phyloP scores from a whole-genome alignment of 805 yeast genomes.

The Candida succiphila region DNA sequence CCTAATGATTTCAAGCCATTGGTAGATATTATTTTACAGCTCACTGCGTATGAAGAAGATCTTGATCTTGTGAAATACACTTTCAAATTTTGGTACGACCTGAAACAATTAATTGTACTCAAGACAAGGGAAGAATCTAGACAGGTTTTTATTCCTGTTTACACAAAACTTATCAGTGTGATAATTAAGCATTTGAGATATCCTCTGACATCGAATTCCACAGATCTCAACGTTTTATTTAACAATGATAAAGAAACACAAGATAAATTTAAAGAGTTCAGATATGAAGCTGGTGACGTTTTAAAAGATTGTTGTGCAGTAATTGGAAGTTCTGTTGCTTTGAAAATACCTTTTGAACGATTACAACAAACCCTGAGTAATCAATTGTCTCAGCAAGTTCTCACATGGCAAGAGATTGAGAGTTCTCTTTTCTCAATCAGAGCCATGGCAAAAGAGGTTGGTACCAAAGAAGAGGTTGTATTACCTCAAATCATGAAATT shows the following conservation, averaged over 20 bases:
- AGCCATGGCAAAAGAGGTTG: constrained; percentile 89
- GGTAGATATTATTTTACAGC: constrained; percentile 61
- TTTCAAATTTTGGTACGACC: constrained; percentile 82
- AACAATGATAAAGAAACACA: constrained; percentile 67
- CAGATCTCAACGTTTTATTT: constrained; percentile 39
- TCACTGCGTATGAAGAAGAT: constrained; percentile 70
- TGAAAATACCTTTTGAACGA: constrained; percentile 58
- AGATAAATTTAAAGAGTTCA: constrained; percentile 86
- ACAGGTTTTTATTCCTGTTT: constrained; percentile 41
- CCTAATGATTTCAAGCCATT: constrained; percentile 65
- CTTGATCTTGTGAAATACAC: constrained; percentile 85
- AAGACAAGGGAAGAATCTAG: constrained; percentile 48
- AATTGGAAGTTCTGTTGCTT: constrained; percentile 64
- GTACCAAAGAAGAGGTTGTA: constrained; percentile 48
- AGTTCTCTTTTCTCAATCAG: constrained; percentile 85
- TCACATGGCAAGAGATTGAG: constrained; percentile 81
- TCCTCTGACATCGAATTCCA: constrained; percentile 37
- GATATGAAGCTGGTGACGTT: constrained; percentile 98
- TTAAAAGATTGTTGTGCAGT: constrained; percentile 91
- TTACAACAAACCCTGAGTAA: constrained; percentile 30
- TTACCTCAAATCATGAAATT: constrained; percentile 70
- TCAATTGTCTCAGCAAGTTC: constrained; percentile 21
- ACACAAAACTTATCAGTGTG: constrained; percentile 44
- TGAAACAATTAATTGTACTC: constrained; percentile 61
- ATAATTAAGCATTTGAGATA: constrained; percentile 66